A percentile compares a stretch with the other conserved stretches of the same genome.
phyloP scores from a whole-genome alignment of 2,329 filamentous ascomycete genomes.

The Diplodia sapinea region DNA sequence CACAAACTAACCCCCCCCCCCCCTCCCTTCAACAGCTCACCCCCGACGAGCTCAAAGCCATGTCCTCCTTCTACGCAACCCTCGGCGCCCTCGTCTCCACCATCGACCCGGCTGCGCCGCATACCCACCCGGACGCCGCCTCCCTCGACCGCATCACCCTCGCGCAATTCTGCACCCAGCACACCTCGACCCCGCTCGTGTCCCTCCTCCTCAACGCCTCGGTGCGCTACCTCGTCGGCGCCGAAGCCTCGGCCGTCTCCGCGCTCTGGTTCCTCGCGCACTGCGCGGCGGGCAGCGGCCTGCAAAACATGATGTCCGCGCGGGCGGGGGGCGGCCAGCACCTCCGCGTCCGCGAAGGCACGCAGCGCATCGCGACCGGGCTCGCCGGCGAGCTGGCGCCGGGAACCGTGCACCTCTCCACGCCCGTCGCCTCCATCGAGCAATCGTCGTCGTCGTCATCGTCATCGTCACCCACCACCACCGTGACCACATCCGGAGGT shows the following conservation, averaged over 20 bases:
- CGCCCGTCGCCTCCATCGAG: constrained; percentile 44
- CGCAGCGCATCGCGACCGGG: constrained; percentile 37
- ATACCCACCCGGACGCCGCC: neutral
- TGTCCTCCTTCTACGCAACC: constrained; percentile 3
- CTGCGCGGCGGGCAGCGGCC: constrained; percentile 19
- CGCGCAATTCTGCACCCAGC: constrained; percentile 6
- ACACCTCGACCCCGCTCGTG: constrained; percentile 1
- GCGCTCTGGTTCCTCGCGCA: constrained; percentile 24
- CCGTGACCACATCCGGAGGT: constrained; percentile 36
- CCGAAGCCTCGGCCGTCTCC: constrained; percentile 10
- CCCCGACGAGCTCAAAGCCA: constrained; percentile 13
- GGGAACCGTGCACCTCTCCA: constrained; percentile 40
- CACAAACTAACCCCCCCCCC: neutral
- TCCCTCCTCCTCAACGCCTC: neutral
- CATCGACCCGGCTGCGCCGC: constrained; percentile 5
- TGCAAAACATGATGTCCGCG: constrained; percentile 21
- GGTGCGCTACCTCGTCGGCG: constrained; percentile 17
- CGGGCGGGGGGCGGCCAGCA: constrained; percentile 14
- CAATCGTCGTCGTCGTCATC: constrained; percentile 32
- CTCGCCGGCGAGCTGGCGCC: constrained; percentile 46
- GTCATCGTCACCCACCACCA: too few relatives aligned
- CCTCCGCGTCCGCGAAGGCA: constrained; percentile 19
- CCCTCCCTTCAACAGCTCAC: constrained; percentile 9
- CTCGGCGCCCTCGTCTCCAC: neutral
- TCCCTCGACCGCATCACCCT: constrained; percentile 21